These are phyloP conservation scores for Tylopilus vinaceipallidus DNA, from an alignment of 768 basidiomycete species.

Conservation along the genomic window DNA sequence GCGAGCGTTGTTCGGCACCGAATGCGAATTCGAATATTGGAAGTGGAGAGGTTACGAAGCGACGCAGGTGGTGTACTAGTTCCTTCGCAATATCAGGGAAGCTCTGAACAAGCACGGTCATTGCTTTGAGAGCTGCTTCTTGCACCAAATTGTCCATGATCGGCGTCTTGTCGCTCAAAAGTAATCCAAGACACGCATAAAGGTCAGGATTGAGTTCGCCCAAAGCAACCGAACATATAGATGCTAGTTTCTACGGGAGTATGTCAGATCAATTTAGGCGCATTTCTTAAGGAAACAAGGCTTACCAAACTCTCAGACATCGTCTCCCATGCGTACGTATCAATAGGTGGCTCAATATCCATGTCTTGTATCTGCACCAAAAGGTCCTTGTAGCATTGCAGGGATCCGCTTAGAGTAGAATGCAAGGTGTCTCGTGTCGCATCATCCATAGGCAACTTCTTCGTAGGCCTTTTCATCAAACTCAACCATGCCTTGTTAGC, in stretches of 20 bases:
- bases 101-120: constrained; percentile 81
- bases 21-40: constrained; percentile 88
- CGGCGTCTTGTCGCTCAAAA: constrained; percentile 80
- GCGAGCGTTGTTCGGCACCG: constrained; percentile 65
- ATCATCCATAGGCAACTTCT: constrained; percentile 37
- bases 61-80: constrained; percentile 77
- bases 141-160: constrained; percentile 82
- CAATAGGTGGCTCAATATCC: constrained; percentile 73
- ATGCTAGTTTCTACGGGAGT: constrained; percentile 70
- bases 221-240: constrained; percentile 74
- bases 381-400: constrained; percentile 77
- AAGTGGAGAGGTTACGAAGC: constrained; percentile 85
- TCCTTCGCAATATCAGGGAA: constrained; percentile 76
- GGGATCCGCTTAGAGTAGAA: constrained; percentile 54
- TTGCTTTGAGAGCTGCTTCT: constrained; percentile 86
- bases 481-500: constrained; percentile 80
- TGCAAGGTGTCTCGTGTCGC: constrained; percentile 41
- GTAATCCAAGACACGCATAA: constrained; percentile 62
- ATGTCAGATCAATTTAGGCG: background rate
- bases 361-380: constrained; percentile 78
- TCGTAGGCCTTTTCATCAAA: constrained; percentile 54
- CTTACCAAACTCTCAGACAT: constrained; percentile 86
- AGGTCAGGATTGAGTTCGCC: constrained; percentile 67
- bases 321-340: constrained; percentile 92
- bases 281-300: constrained; percentile 2